Evolutionary conservation across 495 filamentous ascomycete species (phyloP).

Genomic region (Chaetomium cochliodes): DNA sequence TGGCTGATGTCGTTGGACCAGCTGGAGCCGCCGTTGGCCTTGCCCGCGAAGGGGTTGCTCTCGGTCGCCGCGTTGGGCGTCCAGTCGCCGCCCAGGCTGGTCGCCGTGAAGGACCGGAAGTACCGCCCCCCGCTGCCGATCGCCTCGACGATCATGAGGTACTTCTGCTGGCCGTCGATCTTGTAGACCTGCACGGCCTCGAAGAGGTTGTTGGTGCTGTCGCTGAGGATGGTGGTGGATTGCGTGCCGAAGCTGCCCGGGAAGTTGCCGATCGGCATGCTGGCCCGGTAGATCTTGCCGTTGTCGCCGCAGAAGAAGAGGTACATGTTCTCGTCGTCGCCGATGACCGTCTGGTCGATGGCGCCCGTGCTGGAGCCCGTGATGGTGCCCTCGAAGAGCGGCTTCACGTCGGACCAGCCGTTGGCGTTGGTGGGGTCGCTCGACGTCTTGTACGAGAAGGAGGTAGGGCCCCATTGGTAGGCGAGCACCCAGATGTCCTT

Average conservation of each 20-base stretch:
- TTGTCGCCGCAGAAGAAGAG: constrained; percentile 67
- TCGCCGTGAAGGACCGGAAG: constrained; percentile 64
- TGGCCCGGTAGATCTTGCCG: constrained; percentile 61
- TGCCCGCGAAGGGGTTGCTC: constrained; percentile 58
- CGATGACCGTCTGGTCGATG: constrained; percentile 63
- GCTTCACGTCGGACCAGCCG: constrained; percentile 53
- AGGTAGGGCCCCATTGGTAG: constrained; percentile 58
- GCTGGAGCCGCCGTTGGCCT: constrained; percentile 58
- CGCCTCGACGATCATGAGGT: constrained; percentile 65
- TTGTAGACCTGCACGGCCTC: constrained; percentile 66
- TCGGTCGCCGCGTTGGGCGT: constrained; percentile 53
- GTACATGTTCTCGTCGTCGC: constrained; percentile 57
- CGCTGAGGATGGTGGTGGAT: constrained; percentile 49
- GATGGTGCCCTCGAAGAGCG: constrained; percentile 58
- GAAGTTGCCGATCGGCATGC: constrained; percentile 59
- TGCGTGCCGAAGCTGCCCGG: constrained; percentile 56
- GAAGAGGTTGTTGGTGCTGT: constrained; percentile 56
- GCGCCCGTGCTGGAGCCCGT: constrained; percentile 47
- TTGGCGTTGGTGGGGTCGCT: constrained; percentile 56
- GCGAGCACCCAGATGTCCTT: constrained; percentile 61
- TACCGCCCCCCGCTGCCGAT: constrained; percentile 58
- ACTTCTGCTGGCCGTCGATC: constrained; percentile 48
- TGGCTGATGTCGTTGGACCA: constrained; percentile 68
- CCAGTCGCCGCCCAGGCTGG: constrained; percentile 54
- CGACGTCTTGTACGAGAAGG: constrained; percentile 60